Evolutionary conservation across 2,329 filamentous ascomycete genomes (phyloP).

Genomic region (Niveomyces coronatus): DNA sequence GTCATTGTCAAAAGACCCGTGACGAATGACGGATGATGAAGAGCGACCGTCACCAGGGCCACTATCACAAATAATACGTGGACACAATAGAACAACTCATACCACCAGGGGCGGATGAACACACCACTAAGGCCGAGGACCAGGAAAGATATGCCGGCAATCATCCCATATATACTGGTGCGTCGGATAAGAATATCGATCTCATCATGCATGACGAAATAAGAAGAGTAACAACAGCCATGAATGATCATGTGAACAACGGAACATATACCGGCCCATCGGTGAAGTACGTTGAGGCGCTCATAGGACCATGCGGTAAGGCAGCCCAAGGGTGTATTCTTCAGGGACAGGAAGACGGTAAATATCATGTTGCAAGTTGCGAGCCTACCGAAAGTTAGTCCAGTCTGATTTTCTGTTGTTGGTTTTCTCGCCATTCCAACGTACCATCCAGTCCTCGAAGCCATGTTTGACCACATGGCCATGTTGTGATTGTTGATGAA

Average conservation of each 20-base stretch:
- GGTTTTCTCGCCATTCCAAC: too few species aligned
- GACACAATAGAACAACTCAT: slow-evolving; percentile 45
- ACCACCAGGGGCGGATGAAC: slow-evolving; percentile 35
- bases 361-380: slow-evolving; percentile 36
- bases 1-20: slow-evolving; percentile 33
- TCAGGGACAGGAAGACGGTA: slow-evolving; percentile 43
- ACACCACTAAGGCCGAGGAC: slow-evolving; percentile 32
- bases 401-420: too few species aligned
- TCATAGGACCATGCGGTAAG: slow-evolving; percentile 47
- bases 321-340: slow-evolving; percentile 47
- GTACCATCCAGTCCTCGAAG: slow-evolving; percentile 29
- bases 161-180: slow-evolving; percentile 37
- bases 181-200: slow-evolving; percentile 23
- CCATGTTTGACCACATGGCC: slow-evolving; percentile 23
- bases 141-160: slow-evolving; percentile 36
- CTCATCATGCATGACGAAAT: slow-evolving; percentile 24
- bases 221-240: slow-evolving; percentile 29
- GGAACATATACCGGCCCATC: slow-evolving; percentile 39
- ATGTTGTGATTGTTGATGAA: slow-evolving; percentile 23
- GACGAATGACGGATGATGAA: slow-evolving; percentile 40
- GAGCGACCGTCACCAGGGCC: slow-evolving; percentile 34
- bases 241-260: slow-evolving; percentile 37
- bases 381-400: slow-evolving; percentile 20
- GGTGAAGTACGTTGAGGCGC: slow-evolving; percentile 47
- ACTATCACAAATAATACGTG: slow-evolving; percentile 41